Evolutionary conservation across 768 basidiomycete genomes (phyloP).

Genomic region (Rhodocollybia butyracea): DNA sequence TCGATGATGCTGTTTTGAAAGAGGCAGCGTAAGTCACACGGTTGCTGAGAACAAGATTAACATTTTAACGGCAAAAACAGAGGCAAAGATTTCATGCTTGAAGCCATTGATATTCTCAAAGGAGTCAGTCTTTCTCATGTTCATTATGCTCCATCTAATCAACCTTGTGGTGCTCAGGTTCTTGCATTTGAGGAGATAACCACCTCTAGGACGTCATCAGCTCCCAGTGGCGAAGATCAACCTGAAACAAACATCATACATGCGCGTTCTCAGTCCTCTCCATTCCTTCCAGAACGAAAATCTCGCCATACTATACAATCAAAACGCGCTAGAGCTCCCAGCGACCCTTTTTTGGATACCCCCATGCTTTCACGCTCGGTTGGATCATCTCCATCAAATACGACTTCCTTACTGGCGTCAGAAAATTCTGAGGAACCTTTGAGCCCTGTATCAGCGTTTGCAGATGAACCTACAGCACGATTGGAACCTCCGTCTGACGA

Average conservation of each 20-base stretch:
- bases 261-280: conserved; percentile 55
- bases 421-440: conserved; percentile 39
- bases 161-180: conserved; percentile 25
- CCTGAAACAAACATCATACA: conserved; percentile 39
- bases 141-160: conserved; percentile 8
- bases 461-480: conserved; percentile 23
- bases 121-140: conserved; percentile 56
- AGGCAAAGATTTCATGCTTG: conserved; percentile 92
- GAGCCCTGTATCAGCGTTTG: conserved; percentile 32
- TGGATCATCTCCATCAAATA: conserved; percentile 48
- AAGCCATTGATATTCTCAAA: conserved; percentile 87
- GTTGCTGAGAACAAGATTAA: conserved; percentile 13
- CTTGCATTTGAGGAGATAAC: conserved; percentile 73
- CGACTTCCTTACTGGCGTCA: conserved; percentile 26
- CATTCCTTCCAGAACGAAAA: conserved; percentile 39
- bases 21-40: conserved; percentile 78
- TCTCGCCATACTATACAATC: conserved; percentile 42
- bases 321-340: conserved; percentile 70
- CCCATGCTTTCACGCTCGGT: conserved; percentile 54
- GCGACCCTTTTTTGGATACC: conserved; percentile 78
- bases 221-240: conserved; percentile 31
- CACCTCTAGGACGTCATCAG: conserved; percentile 34
- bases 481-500: conserved; percentile 23
- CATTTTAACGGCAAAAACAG: conserved; percentile 35
- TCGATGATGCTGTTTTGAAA: conserved; percentile 92